Evolutionary conservation across 805 yeast genomes (phyloP).

Genomic region (Tetrapisispora taiwanensis): DNA sequence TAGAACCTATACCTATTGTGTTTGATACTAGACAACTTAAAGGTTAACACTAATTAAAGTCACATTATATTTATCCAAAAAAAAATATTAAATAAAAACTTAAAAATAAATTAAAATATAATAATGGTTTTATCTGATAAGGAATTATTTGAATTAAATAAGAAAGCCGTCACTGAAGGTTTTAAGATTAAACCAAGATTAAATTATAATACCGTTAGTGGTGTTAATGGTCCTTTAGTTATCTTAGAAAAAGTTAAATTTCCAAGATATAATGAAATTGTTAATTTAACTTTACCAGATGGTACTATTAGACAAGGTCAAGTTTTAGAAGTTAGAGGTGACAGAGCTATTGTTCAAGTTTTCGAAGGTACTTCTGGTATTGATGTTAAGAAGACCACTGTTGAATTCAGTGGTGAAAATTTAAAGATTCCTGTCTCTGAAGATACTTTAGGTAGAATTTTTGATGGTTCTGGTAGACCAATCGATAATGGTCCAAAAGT

Average conservation of each 20-base stretch:
- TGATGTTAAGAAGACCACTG: conserved; percentile 94
- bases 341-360: conserved; percentile 95
- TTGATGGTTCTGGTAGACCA: conserved; percentile 98
- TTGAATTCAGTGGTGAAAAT: conserved; percentile 93
- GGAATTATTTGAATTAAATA: conserved; percentile 60
- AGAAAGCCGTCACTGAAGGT: conserved; percentile 84
- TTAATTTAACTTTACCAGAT: conserved; percentile 91
- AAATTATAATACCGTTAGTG: conserved; percentile 93
- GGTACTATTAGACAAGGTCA: conserved; percentile 94
- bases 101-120: not conserved
- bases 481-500: conserved; percentile 97
- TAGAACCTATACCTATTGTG: too few species aligned
- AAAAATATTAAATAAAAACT: not conserved
- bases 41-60: too few species aligned
- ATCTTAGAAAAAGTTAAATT: conserved; percentile 77
- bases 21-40: too few species aligned
- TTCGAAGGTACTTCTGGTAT: conserved; percentile 98
- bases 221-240: conserved; percentile 97
- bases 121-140: conserved; percentile 31
- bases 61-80: too few species aligned
- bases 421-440: conserved; percentile 91
- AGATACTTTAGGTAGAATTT: conserved; percentile 94
- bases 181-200: conserved; percentile 85
- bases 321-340: conserved; percentile 94
- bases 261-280: conserved; percentile 93